Base-by-base conservation (phyloP, 148 eudicot species). In the Tetragonia tetragonoides region DNA sequence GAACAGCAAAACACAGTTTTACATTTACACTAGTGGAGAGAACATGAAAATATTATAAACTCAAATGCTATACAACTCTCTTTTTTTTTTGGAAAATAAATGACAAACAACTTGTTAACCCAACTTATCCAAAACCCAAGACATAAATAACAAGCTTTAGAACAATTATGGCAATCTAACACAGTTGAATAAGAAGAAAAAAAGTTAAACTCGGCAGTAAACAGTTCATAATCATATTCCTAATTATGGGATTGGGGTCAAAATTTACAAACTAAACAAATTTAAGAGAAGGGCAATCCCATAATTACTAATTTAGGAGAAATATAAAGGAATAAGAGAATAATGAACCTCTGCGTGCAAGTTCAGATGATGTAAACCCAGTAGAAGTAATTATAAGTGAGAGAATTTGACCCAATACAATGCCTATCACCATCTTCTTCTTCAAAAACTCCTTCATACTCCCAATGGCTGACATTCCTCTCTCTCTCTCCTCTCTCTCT, bases 301-400 rank as follows among this genome's bases (percentile, higher is more conserved):
- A 38, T 10, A 34, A 16, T 18, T 34, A 38, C 68, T 20, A 4
- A 38, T n/a, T 7, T 7, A 41, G 40, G 11, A 21, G 0, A 15
- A 54, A 54, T 10, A 54, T 7, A 15, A 12, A 41, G 15, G 40
- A 65, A 7, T 1, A 28, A 12, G 6, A 66, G 68, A 10, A 77
- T 41, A 53, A 56, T 12, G 68, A 7, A 91, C 96, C 96, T 88
- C 54, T 91, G 73, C 91, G 86, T 18, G 93, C 93, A 63, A 89
- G 92, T 71, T 89, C 91, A 47, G 96, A 88, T 8, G 96, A 91
- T 23, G 90, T 77, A 68, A 89, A 91, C 6, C 93, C 89, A 56
- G 95, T 89, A n/a, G 96, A 89, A 80, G 90, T 89, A 79, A 89
- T 87, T 3, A 91, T 70, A 75, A 91, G 87, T 42, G 96, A 91